These are phyloP conservation scores for Populus hybrid DNA, from an alignment of 441 rosid species.

Conservation along the genomic window DNA sequence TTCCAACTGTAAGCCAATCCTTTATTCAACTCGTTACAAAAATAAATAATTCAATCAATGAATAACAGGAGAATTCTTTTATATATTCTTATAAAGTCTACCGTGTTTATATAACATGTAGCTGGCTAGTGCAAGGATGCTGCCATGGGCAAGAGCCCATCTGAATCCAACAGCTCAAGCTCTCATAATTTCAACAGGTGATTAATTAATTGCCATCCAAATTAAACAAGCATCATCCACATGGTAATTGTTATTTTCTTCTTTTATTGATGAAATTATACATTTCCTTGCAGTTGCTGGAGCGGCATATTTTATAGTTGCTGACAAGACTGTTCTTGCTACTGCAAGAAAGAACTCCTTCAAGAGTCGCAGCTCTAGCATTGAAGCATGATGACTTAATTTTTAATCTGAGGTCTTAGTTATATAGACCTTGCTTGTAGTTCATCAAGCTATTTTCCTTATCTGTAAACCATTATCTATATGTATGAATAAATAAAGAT, in stretches of 20 bases:
- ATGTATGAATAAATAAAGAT: neutral
- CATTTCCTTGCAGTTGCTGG: slow-evolving; percentile 50
- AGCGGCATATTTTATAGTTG: slow-evolving; percentile 74
- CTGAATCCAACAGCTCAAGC: slow-evolving; percentile 79
- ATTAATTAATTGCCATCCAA: neutral
- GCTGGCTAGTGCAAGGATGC: slow-evolving; percentile 73
- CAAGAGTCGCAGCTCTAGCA: slow-evolving; percentile 28
- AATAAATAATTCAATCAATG: neutral
- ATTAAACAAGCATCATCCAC: neutral
- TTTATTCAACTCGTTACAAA: neutral
- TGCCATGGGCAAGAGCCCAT: slow-evolving; percentile 73
- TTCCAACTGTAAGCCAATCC: slow-evolving; percentile 52
- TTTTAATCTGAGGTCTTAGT: neutral
- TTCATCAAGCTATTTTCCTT: neutral
- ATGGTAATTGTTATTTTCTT: neutral
- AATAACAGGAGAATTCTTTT: neutral
- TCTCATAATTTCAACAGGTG: slow-evolving; percentile 67
- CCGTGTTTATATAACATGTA: slow-evolving; percentile 18
- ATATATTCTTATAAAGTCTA: neutral
- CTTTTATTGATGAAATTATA: slow-evolving; percentile 3
- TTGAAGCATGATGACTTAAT: slow-evolving; percentile 11
- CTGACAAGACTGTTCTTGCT: slow-evolving; percentile 81
- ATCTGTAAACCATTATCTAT: neutral
- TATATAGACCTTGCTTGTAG: neutral
- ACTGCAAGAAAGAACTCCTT: slow-evolving; percentile 68